Conservation (phyloP, 768 basidiomycete genomes). For the Kondoa subrosea region DNA sequence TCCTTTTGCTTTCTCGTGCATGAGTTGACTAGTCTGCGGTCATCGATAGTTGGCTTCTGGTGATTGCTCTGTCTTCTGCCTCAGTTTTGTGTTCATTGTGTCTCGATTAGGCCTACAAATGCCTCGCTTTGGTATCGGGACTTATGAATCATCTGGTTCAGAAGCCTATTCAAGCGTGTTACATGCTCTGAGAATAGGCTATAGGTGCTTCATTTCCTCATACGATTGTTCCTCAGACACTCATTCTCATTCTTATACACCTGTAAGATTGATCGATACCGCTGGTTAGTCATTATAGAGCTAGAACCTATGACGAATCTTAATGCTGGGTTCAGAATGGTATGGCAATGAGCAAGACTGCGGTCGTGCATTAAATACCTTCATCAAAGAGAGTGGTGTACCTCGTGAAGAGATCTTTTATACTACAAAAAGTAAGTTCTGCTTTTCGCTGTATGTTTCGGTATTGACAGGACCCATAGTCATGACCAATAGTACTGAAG, state of each 20-base stretch:
- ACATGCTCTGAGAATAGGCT: too few relatives aligned
- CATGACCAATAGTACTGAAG: conserved; percentile 40
- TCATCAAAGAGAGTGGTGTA: conserved; percentile 37
- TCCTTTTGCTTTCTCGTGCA: too few relatives aligned
- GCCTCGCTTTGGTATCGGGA: neutral
- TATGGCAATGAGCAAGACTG: neutral
- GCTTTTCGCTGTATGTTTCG: neutral
- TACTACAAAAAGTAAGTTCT: conserved; percentile 48
- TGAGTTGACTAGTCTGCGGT: too few relatives aligned
- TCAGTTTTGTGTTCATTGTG: neutral
- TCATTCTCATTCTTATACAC: too few relatives aligned
- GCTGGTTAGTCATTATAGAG: neutral
- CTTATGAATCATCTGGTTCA: neutral
- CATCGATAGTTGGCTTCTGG: too few relatives aligned
- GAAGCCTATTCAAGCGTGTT: neutral
- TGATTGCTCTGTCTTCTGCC: neutral
- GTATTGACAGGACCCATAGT: neutral
- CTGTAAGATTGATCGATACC: neutral
- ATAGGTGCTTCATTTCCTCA: too few relatives aligned
- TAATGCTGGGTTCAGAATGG: neutral
- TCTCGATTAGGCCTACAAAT: neutral
- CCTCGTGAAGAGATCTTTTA: conserved; percentile 50
- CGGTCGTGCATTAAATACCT: conserved; percentile 23
- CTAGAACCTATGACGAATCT: neutral
- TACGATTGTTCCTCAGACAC: too few relatives aligned